A percentile compares a stretch with the other conserved stretches of the same genome.
Conservation (phyloP, 352 stramenopile genomes). For the Pythium oligandrum region DNA sequence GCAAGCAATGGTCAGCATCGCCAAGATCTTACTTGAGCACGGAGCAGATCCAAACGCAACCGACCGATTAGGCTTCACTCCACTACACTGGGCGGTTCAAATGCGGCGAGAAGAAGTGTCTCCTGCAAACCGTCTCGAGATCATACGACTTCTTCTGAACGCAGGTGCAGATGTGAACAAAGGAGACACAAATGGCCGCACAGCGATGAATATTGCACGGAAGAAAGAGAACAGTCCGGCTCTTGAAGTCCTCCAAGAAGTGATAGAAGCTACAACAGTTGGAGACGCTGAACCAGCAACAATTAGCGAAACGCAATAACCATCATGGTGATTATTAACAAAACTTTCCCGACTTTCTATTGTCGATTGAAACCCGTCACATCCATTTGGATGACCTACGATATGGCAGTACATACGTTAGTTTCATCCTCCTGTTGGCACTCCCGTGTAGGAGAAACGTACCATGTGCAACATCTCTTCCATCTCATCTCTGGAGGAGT, state of each 20-base stretch:
- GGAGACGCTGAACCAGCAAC: background rate
- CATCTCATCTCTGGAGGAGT: slow-evolving; percentile 85
- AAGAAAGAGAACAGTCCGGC: slow-evolving; percentile 65
- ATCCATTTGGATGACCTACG: slow-evolving; percentile 63
- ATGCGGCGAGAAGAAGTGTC: slow-evolving; percentile 74
- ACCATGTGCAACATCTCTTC: slow-evolving; percentile 92
- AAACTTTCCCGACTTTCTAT: slow-evolving; percentile 17
- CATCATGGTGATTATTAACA: background rate
- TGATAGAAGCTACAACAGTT: slow-evolving; percentile 25
- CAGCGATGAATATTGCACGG: slow-evolving; percentile 54
- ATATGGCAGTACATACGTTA: background rate
- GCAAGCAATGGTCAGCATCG: slow-evolving; percentile 56
- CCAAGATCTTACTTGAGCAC: slow-evolving; percentile 55
- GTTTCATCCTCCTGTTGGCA: too few species aligned
- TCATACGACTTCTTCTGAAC: slow-evolving; percentile 60
- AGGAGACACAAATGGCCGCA: slow-evolving; percentile 41
- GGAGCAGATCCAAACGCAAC: slow-evolving; percentile 53
- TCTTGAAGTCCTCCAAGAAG: slow-evolving; percentile 50
- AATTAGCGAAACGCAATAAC: too few species aligned
- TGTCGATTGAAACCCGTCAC: slow-evolving; percentile 73
- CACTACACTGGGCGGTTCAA: slow-evolving; percentile 79
- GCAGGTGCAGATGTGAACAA: slow-evolving; percentile 47
- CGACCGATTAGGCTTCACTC: slow-evolving; percentile 67
- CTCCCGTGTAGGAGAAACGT: too few species aligned
- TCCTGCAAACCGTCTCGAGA: slow-evolving; percentile 52